These are phyloP conservation scores for Keqinozyma sinolaborantium DNA, from an alignment of 1,139 yeast species.

Conservation along the genomic window DNA sequence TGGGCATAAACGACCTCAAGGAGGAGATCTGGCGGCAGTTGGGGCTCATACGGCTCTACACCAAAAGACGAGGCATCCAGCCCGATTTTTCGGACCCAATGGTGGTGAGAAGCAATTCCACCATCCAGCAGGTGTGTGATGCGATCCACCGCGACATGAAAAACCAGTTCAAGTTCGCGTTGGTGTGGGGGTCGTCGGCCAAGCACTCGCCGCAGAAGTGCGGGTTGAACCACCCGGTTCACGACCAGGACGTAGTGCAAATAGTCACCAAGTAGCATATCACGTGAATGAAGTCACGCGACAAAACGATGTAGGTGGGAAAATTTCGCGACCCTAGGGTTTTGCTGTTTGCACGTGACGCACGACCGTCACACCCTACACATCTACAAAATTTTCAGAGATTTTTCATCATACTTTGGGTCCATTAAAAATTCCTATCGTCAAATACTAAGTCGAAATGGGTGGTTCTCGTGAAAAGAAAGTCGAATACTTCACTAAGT, in stretches of 20 bases:
- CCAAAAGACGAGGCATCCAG: slow-evolving; percentile 74
- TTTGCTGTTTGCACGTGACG: too few species aligned
- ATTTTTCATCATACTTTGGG: slow-evolving; percentile 16
- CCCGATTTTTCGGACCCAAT: slow-evolving; percentile 88
- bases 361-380: too few species aligned
- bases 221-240: slow-evolving; percentile 77
- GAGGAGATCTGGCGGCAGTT: slow-evolving; percentile 93
- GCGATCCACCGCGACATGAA: slow-evolving; percentile 91
- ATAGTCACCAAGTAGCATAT: slow-evolving; percentile 66
- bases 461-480: slow-evolving; percentile 99
- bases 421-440: slow-evolving; percentile 97
- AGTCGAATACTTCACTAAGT: slow-evolving; percentile 90
- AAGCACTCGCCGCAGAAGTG: slow-evolving; percentile 97
- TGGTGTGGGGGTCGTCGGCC: slow-evolving; percentile 95
- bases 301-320: too few species aligned
- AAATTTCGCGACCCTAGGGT: too few species aligned
- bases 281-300: neutral
- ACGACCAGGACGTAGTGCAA: slow-evolving; percentile 94
- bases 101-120: slow-evolving; percentile 78
- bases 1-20: slow-evolving; percentile 83
- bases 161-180: slow-evolving; percentile 85
- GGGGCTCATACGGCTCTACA: slow-evolving; percentile 74
- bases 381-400: too few species aligned
- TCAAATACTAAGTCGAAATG: slow-evolving; percentile 85
- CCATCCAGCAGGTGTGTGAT: slow-evolving; percentile 86